Percentiles rank a stretch among this genome's conserved stretches.
Evolutionary conservation across 768 basidiomycete genomes (phyloP).

Genomic region (Termitomyces bulborhizus): DNA sequence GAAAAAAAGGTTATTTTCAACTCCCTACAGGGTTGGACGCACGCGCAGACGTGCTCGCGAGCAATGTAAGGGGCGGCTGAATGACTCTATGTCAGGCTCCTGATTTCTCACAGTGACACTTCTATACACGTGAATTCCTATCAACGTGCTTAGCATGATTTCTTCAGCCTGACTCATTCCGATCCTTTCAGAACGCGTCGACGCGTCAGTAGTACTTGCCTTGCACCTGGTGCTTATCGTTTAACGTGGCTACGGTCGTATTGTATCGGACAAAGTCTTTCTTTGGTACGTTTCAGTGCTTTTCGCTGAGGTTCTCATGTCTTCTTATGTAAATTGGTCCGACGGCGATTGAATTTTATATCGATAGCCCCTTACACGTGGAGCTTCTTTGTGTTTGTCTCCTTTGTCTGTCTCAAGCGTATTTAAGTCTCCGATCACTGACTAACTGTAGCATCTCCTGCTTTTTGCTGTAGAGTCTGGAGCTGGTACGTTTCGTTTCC

Average conservation of each 20-base stretch:
- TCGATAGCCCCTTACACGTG: constrained; percentile 1
- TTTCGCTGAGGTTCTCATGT: background rate
- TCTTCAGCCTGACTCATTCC: background rate
- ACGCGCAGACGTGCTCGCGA: too few species aligned
- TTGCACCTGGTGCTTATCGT: background rate
- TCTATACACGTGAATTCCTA: background rate
- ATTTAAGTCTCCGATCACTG: background rate
- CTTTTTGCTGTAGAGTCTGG: too few species aligned
- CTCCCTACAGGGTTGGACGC: too few species aligned
- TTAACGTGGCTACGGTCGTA: background rate
- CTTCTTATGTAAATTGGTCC: background rate
- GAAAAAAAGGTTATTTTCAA: too few species aligned
- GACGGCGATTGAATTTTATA: background rate
- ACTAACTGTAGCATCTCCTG: too few species aligned
- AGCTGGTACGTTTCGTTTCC: background rate
- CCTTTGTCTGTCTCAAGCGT: background rate
- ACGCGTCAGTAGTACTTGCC: too few species aligned
- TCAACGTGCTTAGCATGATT: background rate
- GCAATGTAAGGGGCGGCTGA: too few species aligned
- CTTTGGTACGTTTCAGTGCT: background rate
- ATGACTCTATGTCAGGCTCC: too few species aligned
- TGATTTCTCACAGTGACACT: background rate
- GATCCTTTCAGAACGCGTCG: too few species aligned
- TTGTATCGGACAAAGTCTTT: background rate
- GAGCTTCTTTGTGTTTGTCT: background rate